Base-by-base conservation (phyloP, 306 rosid species). In the Castanopsis chinensis region DNA sequence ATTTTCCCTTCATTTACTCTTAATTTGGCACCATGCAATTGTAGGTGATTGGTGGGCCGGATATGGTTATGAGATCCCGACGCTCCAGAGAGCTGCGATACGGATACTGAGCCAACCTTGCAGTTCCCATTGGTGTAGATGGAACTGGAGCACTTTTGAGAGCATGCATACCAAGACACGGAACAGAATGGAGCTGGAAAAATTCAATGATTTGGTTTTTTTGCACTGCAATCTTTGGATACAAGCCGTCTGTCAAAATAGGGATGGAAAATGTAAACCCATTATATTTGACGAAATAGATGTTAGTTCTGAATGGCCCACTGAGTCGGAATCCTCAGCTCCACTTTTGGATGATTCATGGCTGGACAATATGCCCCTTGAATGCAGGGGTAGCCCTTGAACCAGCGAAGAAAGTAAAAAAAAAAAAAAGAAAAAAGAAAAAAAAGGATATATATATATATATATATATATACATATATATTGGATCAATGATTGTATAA, bases 11-110 rank as follows among this genome's bases (percentile, higher is more conserved):
- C 71, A 60, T 27, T 35, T 37, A 64, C 53, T 45, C 58, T 43
- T 8, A 71, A 81, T 68, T 43, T 54, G 57, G 30, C 35, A 41
- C 74, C 60, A 56, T 80, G 79, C 43, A 70, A 82, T 73, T 61
- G 8, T 25, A 90, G 94, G 93, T 63, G 94, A 90, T 76, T 92
- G 97, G 97, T 90, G 94, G 97, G 84, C 85, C 3, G 90, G 86
- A 70, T 92, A 90, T 72, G 97, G 97, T 19, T 90, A 88, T 51
- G 94, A 90, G 72, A 86, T 90, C 79, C 92, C 93, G 12, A 76
- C 90, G 0, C 88, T 90, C 33, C 94, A 92, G 79, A 90, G 83
- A 77, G 88, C 74, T 15, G 97, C 97, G 33, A 76, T 89, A 60
- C 55, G 89, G 85, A 92, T 92, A 79, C 79, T 90, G 61, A 81